Evolutionary conservation across 1,284 basidiomycete genomes (phyloP).

Genomic region (Cystobasidium sp.): DNA sequence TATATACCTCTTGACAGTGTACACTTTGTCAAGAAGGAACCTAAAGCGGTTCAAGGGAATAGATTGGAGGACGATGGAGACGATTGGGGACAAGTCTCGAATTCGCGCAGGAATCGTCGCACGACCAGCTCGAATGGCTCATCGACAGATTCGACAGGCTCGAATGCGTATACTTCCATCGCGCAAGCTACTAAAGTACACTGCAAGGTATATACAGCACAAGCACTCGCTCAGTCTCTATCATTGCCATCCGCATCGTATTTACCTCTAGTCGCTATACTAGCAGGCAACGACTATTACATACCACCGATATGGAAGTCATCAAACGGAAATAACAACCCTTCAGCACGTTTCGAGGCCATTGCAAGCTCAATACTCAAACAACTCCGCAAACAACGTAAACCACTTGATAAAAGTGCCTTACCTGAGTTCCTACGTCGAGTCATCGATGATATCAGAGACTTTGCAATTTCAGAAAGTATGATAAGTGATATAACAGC

Average conservation of each 20-base stretch:
- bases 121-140: background rate
- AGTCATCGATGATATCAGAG: constrained; percentile 34
- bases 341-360: background rate
- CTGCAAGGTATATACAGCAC: constrained; percentile 20
- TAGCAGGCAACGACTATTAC: constrained; percentile 39
- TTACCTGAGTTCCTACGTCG: constrained; percentile 5
- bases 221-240: constrained; percentile 12
- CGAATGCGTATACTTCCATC: constrained; percentile 3
- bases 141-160: background rate
- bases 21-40: constrained; percentile 12
- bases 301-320: constrained; percentile 29
- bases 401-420: background rate
- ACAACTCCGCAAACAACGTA: constrained; percentile 1
- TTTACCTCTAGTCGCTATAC: constrained; percentile 27
- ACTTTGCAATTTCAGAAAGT: constrained; percentile 33
- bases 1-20: constrained; percentile 41
- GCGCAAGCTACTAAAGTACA: background rate
- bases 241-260: background rate
- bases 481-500: constrained; percentile 20
- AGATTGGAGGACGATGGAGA: background rate
- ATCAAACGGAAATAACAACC: background rate
- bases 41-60: background rate
- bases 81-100: constrained; percentile 26
- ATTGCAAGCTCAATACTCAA: background rate
- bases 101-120: background rate